Percentiles rank a stretch among this genome's conserved stretches.
Evolutionary conservation across 2,329 filamentous ascomycete genomes (phyloP).

Genomic region (Rutstroemia sp.): DNA sequence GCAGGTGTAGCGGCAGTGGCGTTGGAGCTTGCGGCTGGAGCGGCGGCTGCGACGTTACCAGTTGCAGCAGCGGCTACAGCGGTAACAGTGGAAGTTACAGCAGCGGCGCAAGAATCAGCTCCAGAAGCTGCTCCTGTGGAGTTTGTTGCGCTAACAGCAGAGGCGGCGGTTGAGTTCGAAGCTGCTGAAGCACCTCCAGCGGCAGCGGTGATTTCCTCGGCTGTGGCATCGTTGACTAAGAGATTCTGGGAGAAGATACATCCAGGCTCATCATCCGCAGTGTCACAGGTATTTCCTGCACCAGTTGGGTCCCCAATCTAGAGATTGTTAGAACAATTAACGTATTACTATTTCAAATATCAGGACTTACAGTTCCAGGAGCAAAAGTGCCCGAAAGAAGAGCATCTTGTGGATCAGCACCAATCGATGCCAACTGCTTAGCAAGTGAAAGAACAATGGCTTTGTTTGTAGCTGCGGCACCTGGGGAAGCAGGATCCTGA

Average conservation of each 20-base stretch:
- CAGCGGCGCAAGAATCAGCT: slow-evolving; percentile 18
- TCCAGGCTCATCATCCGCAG: slow-evolving; percentile 38
- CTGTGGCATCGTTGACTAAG: slow-evolving; percentile 46
- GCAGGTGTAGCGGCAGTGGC: slow-evolving; percentile 14
- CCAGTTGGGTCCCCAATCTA: slow-evolving; percentile 36
- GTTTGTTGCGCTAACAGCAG: neutral
- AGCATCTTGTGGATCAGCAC: slow-evolving; percentile 54
- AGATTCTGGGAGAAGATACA: slow-evolving; percentile 48
- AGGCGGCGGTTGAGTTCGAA: slow-evolving; percentile 1
- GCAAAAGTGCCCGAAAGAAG: slow-evolving; percentile 55
- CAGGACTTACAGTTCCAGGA: slow-evolving; percentile 45
- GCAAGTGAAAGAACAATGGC: slow-evolving; percentile 52
- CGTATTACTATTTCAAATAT: too few species aligned
- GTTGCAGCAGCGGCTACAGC: slow-evolving; percentile 7
- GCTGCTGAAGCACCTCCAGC: slow-evolving; percentile 31
- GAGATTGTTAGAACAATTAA: neutral
- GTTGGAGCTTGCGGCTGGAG: neutral
- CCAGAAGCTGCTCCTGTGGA: slow-evolving; percentile 13
- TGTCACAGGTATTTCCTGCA: slow-evolving; percentile 44
- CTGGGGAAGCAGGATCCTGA: slow-evolving; percentile 57
- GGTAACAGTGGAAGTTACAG: slow-evolving; percentile 2
- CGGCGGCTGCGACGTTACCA: neutral
- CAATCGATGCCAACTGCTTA: slow-evolving; percentile 50
- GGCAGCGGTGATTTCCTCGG: slow-evolving; percentile 43
- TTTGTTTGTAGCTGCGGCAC: slow-evolving; percentile 52